Conservation (phyloP, 1,284 basidiomycete species). For the Cryptococcus amylolentus region DNA sequence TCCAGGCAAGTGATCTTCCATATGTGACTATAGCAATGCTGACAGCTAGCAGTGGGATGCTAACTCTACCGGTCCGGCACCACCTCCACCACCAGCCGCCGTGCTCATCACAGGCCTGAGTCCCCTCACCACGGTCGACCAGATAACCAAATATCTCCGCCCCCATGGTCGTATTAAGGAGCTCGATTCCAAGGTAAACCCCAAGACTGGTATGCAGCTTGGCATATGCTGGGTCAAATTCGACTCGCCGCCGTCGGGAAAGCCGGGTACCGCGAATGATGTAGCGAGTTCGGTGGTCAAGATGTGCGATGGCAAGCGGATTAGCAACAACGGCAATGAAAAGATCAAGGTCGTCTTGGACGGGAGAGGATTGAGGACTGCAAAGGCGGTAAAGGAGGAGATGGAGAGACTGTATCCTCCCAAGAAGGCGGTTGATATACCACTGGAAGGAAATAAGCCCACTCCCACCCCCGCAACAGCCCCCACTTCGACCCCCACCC, state of each 20-base stretch:
- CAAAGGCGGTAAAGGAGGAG: slow-evolving; percentile 51
- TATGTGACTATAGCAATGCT: background rate
- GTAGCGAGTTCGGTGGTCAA: slow-evolving; percentile 44
- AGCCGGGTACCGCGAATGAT: slow-evolving; percentile 38
- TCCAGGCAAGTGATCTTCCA: slow-evolving; percentile 37
- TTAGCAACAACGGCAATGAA: slow-evolving; percentile 38
- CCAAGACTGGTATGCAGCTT: slow-evolving; percentile 71
- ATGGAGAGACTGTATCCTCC: slow-evolving; percentile 59
- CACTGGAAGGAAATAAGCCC: background rate
- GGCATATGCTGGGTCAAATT: slow-evolving; percentile 79
- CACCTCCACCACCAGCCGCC: slow-evolving; percentile 59
- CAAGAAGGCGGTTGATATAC: slow-evolving; percentile 16
- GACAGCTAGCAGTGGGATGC: slow-evolving; percentile 62
- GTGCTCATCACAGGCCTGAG: slow-evolving; percentile 73
- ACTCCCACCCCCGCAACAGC: background rate
- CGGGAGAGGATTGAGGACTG: slow-evolving; percentile 47
- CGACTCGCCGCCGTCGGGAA: slow-evolving; percentile 34
- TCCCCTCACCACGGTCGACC: slow-evolving; percentile 63
- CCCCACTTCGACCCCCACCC: background rate
- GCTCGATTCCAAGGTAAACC: slow-evolving; percentile 77
- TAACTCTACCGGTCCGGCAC: slow-evolving; percentile 70
- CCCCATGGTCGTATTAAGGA: slow-evolving; percentile 65
- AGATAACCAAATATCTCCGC: slow-evolving; percentile 67
- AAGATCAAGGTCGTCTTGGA: slow-evolving; percentile 51
- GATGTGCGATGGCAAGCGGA: slow-evolving; percentile 48